Base-by-base conservation (phyloP, 169 alveolate genomes). In the Babesia ovis region DNA sequence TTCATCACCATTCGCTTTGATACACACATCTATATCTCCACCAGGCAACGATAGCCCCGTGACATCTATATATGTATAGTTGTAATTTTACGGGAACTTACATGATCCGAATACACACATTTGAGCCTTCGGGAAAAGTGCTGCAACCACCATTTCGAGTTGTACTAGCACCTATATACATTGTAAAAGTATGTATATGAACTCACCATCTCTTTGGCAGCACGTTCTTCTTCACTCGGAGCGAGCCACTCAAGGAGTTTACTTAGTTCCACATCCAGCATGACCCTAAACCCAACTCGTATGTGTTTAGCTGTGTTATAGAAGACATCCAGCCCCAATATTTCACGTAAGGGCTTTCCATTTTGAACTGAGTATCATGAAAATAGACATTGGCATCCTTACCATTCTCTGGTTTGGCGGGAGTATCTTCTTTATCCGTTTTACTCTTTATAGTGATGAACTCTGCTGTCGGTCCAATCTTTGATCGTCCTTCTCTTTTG, bases 41-140 rank as follows among this genome's bases (percentile, higher is more conserved):
- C 89, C 89, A 0, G 89, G 89, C 29, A 81, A 50, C 45, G 84
- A 81, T 3, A 72, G 64, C 16, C 89, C 89, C 2, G 81, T 81
- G 29, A 66, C 71, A 31, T 81, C 89, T 81, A 66, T 16, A 34
- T n/a, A 14, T 16, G 4, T 4, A 11, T 53, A 25, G 32, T 3
- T 20, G 12, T 9, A 14, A 6, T 6, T 22, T 12, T n/a, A 25
- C 31, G 37, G 35, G 2, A 1, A 64, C 81, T 42, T 34, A 81
- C 89, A 71, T 32, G 89, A 81, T n/a, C 89, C 89, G 50, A 81
- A 81, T 4, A 58, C 70, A 43, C 31, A 42, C 56, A 81, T 34
- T 2, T 39, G 60, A 12, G 80, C 83, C 29, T 81, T 56, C 31
- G 89, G 89, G 46, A 81, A 81, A 14, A 81, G 66, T 0, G 89